phyloP scores from a whole-genome alignment of 495 filamentous ascomycete species.

The Daldinia childiae region DNA sequence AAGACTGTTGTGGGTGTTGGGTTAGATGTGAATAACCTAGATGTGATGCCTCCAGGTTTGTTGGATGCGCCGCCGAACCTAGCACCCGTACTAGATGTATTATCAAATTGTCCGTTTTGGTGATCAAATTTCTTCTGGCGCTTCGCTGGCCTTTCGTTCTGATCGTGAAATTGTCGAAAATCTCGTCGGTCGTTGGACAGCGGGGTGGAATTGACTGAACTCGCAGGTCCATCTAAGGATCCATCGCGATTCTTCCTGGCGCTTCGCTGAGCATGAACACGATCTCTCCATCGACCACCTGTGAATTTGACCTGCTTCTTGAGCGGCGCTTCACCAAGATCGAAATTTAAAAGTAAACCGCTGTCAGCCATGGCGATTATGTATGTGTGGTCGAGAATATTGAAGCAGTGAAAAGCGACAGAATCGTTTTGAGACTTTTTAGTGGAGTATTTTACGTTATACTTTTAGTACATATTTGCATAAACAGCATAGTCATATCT shows the following conservation, averaged over 20 bases:
- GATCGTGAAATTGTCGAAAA: constrained; percentile 35
- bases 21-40: constrained; percentile 91
- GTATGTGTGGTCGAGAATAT: constrained; percentile 18
- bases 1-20: constrained; percentile 70
- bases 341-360: constrained; percentile 94
- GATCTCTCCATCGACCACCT: constrained; percentile 91
- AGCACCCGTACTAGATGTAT: constrained; percentile 10
- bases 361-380: constrained; percentile 80
- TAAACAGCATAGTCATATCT: background rate
- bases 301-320: constrained; percentile 76
- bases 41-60: constrained; percentile 69
- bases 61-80: constrained; percentile 42
- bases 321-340: constrained; percentile 67
- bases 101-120: constrained; percentile 27
- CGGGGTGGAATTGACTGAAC: constrained; percentile 43
- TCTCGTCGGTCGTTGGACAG: constrained; percentile 35
- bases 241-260: constrained; percentile 61
- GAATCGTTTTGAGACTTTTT: background rate
- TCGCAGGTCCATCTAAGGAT: constrained; percentile 29
- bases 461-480: background rate
- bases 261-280: constrained; percentile 79
- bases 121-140: constrained; percentile 50
- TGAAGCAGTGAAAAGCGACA: background rate
- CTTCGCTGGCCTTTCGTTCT: constrained; percentile 51
- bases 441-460: background rate